phyloP scores from a whole-genome alignment of 2,329 filamentous ascomycete genomes.

The Scedosporium apiospermum region DNA sequence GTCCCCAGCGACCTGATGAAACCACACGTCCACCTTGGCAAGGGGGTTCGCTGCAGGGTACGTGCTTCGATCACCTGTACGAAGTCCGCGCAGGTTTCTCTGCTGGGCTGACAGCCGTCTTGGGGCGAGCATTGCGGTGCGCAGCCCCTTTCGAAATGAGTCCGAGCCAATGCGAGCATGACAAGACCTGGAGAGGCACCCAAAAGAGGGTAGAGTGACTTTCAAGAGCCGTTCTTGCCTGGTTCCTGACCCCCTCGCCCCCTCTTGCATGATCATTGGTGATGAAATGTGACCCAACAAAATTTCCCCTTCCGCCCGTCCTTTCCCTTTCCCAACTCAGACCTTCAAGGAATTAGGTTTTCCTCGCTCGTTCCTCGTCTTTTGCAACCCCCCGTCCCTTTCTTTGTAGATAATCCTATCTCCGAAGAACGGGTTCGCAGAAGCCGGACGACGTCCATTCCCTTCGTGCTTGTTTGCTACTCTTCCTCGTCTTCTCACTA shows the following conservation, averaged over 20 bases:
- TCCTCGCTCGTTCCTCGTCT: neutral
- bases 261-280: neutral
- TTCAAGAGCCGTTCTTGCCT: neutral
- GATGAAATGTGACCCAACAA: neutral
- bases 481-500: constrained; percentile 1
- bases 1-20: neutral
- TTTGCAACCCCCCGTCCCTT: neutral
- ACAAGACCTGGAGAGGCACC: neutral
- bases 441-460: neutral
- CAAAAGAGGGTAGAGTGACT: neutral
- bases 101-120: neutral
- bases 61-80: neutral
- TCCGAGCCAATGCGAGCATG: neutral
- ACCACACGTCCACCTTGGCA: neutral
- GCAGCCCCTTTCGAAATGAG: neutral
- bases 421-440: neutral
- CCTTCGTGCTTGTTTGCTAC: neutral
- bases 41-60: neutral
- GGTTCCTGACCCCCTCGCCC: neutral
- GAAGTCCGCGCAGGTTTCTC: neutral
- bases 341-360: neutral
- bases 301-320: neutral
- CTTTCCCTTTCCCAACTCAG: neutral
- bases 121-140: neutral
- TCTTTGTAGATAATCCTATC: neutral